Base-by-base conservation (phyloP, 495 filamentous ascomycete species). In the Penicillium ucsense region DNA sequence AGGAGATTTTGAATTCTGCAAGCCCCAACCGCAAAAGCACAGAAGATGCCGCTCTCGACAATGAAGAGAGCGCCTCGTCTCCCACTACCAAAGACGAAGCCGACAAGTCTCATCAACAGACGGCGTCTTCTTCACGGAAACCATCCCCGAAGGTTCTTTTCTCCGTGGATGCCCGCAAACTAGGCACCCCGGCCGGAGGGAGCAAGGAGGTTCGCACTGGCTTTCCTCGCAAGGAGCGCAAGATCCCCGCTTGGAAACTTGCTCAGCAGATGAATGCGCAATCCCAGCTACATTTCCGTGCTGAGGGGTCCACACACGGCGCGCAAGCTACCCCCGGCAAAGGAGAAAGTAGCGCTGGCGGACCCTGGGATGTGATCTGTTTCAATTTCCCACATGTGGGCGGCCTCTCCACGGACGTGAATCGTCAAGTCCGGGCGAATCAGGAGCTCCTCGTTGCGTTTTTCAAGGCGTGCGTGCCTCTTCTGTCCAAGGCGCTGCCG, bases 351-450 rank as follows among this genome's bases (percentile, higher is more conserved):
- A 20, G 37, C 37, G 6, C 37, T 20, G 37, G 73, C 8, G 67
- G 65, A 3, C 62, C 60, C 3, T 91, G 83, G 71, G 84, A 94
- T 61, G 68, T 78, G 34, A 81, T 96, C 42, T 76, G 88, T 41
- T 98, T 96, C 76, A 94, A 95, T 71, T 98, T 98, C 66, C 92
- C 92, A 40, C 92, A 98, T 66, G 84, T 94, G 3, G 92, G 92
- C 43, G 92, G 92, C 6, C 79, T 89, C 51, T 85, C 79, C 39
- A 97, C 81, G 38, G 92, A 98, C 67, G 87, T 95, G 42, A 94
- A 95, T 67, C 74, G 92, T 11, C 92, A 98, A 68, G 89, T 96
- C 8, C 80, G 92, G 33, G 76, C 82, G 54, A 97, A 98, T 60
- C 92, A 97, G 67, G 85, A 90, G 59, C 72, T 96, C 31, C 74